Base-by-base conservation (phyloP, 441 rosid species). In the Mallotus repandus region DNA sequence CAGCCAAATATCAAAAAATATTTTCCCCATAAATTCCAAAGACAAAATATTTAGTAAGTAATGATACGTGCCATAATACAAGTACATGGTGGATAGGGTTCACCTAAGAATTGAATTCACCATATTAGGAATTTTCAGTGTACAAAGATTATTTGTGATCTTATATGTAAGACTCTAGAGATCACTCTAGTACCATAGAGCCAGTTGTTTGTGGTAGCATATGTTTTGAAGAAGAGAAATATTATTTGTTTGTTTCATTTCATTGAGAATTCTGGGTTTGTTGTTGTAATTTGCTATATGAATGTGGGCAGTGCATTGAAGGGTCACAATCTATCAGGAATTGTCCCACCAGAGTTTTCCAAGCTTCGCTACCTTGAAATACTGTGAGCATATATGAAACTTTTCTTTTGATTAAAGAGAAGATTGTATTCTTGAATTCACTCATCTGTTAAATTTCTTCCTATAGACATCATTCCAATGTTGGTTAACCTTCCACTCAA, bases 281-380 rank as follows among this genome's bases (percentile, higher is more conserved):
- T 29, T 29, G 0, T 9, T 62, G 15, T 72, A 52, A 19, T 72
- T 54, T 72, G 10, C 46, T 63, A 49, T 45, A 14, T 52, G 35
- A 7, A 22, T 15, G 18, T 25, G 63, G 82, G 83, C 91, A 93
- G 99, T 74, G 73, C 80, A 62, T 78, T 94, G 52, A 92, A 88
- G 82, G 80, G 84, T 19, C 90, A 88, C 77, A 92, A 91, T 73
- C 78, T 94, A 69, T 72, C 96, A 41, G 97, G 96, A 75, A 74
- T 71, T 48, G 79, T 94, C 62, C 94, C 97, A 41, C 82, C 87
- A 7, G 98, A 94, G 72, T 82, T 94, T 77, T 83, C 93, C 69
- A 89, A 86, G 83, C 85, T 94, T 76, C 86, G 66, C 45, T 77
- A 86, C 87, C 93, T 94, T 62, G 81, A 88, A 77, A 52, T 45